phyloP scores from a whole-genome alignment of 1,284 basidiomycete genomes.

The Cutaneotrichosporon dermatis region DNA sequence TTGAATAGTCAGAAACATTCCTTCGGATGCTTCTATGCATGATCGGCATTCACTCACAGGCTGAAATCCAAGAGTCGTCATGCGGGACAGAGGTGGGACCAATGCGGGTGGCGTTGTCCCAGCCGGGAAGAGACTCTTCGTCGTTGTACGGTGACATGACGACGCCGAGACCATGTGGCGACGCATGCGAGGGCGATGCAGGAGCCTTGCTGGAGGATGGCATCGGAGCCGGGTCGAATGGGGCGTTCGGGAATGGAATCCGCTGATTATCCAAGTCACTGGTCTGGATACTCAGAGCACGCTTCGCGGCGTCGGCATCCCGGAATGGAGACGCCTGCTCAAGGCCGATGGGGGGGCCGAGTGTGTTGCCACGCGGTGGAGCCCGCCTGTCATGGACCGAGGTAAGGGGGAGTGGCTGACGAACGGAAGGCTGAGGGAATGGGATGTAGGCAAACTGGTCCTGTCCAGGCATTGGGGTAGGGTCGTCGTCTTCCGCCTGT shows the following conservation, averaged over 20 bases:
- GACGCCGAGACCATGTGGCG: neutral
- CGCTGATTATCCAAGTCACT: neutral
- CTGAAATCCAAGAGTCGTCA: constrained; percentile 21
- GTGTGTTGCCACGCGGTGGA: neutral
- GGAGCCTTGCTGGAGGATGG: neutral
- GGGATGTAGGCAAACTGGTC: too few species aligned
- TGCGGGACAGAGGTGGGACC: constrained; percentile 1
- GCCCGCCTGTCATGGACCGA: neutral
- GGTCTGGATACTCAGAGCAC: neutral
- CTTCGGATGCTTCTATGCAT: constrained; percentile 3
- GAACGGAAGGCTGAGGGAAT: too few species aligned
- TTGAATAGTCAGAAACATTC: constrained; percentile 6
- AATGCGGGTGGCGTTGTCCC: neutral
- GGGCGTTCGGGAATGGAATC: neutral
- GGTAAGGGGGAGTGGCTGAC: neutral
- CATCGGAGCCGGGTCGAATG: neutral
- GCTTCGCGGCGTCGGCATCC: neutral
- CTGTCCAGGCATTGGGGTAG: too few species aligned
- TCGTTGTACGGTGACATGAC: neutral
- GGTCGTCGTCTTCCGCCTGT: too few species aligned
- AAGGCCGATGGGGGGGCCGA: neutral
- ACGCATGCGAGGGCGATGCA: neutral
- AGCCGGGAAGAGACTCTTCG: neutral
- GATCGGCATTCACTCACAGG: constrained; percentile 8
- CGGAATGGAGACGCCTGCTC: neutral